Base-by-base conservation (phyloP, 352 stramenopile genomes). In the Pythium sukuiense region DNA sequence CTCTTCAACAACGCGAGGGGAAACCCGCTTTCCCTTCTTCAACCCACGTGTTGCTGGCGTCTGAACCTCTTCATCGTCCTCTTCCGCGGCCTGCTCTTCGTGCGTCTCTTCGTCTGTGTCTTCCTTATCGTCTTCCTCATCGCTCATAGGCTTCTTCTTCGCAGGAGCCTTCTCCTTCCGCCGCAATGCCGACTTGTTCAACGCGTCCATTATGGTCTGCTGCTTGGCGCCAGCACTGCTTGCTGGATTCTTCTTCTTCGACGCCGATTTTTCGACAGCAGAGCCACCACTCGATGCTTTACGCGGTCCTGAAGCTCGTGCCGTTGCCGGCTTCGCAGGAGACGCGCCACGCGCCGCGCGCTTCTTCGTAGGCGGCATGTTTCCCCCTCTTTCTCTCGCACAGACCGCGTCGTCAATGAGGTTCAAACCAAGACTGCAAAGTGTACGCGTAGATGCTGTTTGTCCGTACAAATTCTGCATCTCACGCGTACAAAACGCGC, bases 191-290 rank as follows among this genome's bases (percentile, higher is more conserved):
- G 67, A 60, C 43, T 49, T 62, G n/a, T 63, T 58, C 39, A 73
- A 20, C 55, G 67, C 57, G 39, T 69, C 61, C 61, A 60, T 18
- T 32, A 73, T 73, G 1, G 67, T 69, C 61, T 69, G 67, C 61
- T 73, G 66, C 37, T 72, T 63, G 16, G n/a, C 30, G 11, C 14
- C 48, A 46, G 30, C 29, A 20, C 26, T 52, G 43, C 41, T 30
- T 3, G 32, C 27, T 18, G n/a, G 12, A 16, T 33, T 41, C 24
- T 33, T 41, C 32, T 26, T 59, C 43, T 45, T 55, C 24, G 59
- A 14, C 48, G 48, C 59, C 32, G 39, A 43, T 48, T 45, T 50
- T 50, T 50, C 20, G n/a, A 6, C 43, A 50, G 43, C 43, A 6
- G 43, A 13, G 29, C 2, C 14, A 27, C 2, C 43, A 13, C 43